These are phyloP conservation scores for Colletotrichum sp. DNA, from an alignment of 2,329 filamentous ascomycete genomes.

Conservation along the genomic window DNA sequence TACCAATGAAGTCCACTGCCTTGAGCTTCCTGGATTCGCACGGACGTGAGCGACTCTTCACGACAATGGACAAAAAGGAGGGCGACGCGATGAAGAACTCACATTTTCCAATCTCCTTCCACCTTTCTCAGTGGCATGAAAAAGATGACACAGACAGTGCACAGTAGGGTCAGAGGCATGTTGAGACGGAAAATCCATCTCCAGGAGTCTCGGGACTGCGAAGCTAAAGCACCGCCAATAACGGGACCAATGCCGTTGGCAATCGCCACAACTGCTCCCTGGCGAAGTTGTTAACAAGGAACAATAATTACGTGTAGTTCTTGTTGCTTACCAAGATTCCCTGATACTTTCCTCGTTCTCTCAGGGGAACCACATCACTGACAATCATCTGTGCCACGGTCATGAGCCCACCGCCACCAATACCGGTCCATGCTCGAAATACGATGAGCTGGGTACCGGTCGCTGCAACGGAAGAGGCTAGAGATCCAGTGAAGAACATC, in stretches of 20 bases:
- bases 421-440: slow-evolving; percentile 49
- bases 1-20: slow-evolving; percentile 49
- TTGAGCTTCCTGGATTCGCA: slow-evolving; percentile 44
- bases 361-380: slow-evolving; percentile 53
- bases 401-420: slow-evolving; percentile 45
- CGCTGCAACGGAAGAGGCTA: slow-evolving; percentile 46
- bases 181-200: slow-evolving; percentile 62
- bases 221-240: slow-evolving; percentile 56
- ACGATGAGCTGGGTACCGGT: slow-evolving; percentile 44
- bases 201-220: slow-evolving; percentile 50
- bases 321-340: slow-evolving; percentile 38
- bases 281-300: not conserved
- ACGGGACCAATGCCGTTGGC: slow-evolving; percentile 61
- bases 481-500: slow-evolving; percentile 47
- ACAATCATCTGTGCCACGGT: slow-evolving; percentile 51
- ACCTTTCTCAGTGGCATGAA: slow-evolving; percentile 63
- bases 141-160: slow-evolving; percentile 52
- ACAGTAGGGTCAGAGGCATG: slow-evolving; percentile 54
- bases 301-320: rapidly evolving
- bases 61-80: not conserved
- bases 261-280: slow-evolving; percentile 56
- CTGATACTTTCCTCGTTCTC: slow-evolving; percentile 47
- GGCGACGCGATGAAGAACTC: slow-evolving; percentile 12
- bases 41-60: not conserved
- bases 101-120: slow-evolving; percentile 54